Base-by-base conservation (phyloP, 2,329 filamentous ascomycete genomes). In the Xylaria sp. region DNA sequence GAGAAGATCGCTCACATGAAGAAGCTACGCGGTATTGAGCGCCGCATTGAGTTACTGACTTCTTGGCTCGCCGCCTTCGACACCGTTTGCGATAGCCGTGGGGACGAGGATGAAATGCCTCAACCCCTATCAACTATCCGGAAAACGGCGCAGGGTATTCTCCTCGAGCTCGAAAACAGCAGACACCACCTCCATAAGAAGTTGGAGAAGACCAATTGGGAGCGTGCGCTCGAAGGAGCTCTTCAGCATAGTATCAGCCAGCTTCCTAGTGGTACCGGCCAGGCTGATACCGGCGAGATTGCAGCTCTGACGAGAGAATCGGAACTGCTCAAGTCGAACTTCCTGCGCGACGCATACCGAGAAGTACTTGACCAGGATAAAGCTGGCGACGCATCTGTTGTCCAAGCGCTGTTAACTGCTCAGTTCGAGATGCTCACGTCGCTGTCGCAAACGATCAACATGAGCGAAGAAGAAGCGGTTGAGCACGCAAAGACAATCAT, bases 51-150 rank as follows among this genome's bases (percentile, higher is more conserved):
- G 5, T 80, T 96, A 61, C 80, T 99, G n/a, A 92, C 89, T 2
- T 87, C 89, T 1, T 99, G 94, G 94, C 89, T 97, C 59, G 90
- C 89, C 1, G 91, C 92, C 1, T 99, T 97, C 68, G 93, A 97
- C 64, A 80, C 83, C 1, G 84, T 95, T 2, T 93, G 88, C 66
- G 90, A 91, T 46, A 81, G 80, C 52, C 82, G 86, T 16, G 88
- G 89, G 55, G 83, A 86, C 18, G 87, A 89, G 61, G 82, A 86
- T 11, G 76, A 81, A 0, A 86, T 87, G 81, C 85, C 92, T 1
- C 76, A 82, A 37, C 90, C 85, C 65, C 76, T 96, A 50, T 74
- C 80, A 2, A 83, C 89, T 0, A 90, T 97, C 78, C 87, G 92
- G 59, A 95, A 93, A 74, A 92, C 91, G 1, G 93, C 93, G 0